These are phyloP conservation scores for Isatis lusitanica DNA, from an alignment of 441 rosid genomes.

Conservation along the genomic window DNA sequence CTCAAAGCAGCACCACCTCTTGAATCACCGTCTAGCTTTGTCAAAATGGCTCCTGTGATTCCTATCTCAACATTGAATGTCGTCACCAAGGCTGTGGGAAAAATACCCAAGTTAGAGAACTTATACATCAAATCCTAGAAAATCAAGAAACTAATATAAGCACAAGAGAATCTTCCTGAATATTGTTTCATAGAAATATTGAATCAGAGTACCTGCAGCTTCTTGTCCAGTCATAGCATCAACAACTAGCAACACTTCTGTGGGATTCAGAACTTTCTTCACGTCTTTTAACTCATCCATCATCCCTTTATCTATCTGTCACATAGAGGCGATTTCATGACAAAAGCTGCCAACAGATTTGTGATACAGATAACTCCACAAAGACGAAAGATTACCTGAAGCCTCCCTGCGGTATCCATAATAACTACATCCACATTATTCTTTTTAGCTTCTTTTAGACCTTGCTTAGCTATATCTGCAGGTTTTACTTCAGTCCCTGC, in stretches of 20 bases:
- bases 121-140: background rate
- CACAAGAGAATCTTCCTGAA: background rate
- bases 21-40: conserved; percentile 98
- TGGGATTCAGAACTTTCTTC: conserved; percentile 79
- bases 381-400: conserved; percentile 62
- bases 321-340: conserved; percentile 16
- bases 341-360: conserved; percentile 15
- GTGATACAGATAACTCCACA: background rate
- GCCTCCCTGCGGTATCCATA: conserved; percentile 98
- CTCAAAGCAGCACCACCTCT: conserved; percentile 99
- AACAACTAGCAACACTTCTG: conserved; percentile 95
- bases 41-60: conserved; percentile 96
- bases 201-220: conserved; percentile 77
- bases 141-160: conserved; percentile 5
- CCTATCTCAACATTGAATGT: conserved; percentile 96
- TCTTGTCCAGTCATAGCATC: conserved; percentile 99
- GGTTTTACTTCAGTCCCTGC: conserved; percentile 91
- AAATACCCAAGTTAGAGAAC: background rate
- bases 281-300: conserved; percentile 97
- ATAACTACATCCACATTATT: conserved; percentile 84
- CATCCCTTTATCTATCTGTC: conserved; percentile 93
- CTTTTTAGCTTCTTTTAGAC: conserved; percentile 81
- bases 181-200: background rate
- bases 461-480: conserved; percentile 87
- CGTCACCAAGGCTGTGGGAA: conserved; percentile 77